Evolutionary conservation across 148 eudicot genomes (phyloP).

Genomic region (Rhododendron vialii): DNA sequence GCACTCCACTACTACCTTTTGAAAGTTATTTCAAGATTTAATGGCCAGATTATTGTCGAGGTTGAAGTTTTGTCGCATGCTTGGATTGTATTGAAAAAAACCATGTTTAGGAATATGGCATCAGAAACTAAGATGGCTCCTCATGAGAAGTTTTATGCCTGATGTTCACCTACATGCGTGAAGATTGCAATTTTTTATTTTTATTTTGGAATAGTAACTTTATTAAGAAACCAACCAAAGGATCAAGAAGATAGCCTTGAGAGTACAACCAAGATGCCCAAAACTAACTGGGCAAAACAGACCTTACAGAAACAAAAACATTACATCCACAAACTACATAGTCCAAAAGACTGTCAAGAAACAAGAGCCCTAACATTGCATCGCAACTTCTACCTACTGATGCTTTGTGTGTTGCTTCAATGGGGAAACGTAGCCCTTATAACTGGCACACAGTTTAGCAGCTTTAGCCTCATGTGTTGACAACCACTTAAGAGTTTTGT

Average conservation of each 20-base stretch:
- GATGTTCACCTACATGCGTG: neutral
- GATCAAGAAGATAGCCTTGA: too few relatives aligned
- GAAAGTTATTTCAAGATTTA: neutral
- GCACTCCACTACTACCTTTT: neutral
- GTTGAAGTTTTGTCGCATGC: neutral
- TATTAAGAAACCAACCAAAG: too few relatives aligned
- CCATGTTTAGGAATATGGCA: neutral
- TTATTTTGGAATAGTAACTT: too few relatives aligned
- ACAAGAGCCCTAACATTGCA: too few relatives aligned
- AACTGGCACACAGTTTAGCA: neutral
- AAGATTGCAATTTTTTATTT: neutral
- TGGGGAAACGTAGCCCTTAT: neutral
- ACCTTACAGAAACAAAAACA: too few relatives aligned
- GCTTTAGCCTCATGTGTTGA: neutral
- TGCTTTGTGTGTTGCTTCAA: neutral
- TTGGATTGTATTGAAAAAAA: neutral
- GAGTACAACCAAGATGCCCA: too few relatives aligned
- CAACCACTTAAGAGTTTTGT: neutral
- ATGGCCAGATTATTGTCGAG: neutral
- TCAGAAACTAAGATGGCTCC: neutral
- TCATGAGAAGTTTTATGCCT: neutral
- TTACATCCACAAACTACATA: too few relatives aligned
- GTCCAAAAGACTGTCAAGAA: too few relatives aligned
- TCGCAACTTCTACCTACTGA: neutral
- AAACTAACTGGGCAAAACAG: too few relatives aligned